Evolutionary conservation across 192 early-diverging fungal species (phyloP), one percentile per base, ranked within the genome.

Genomic region (Backusella circina): DNA sequence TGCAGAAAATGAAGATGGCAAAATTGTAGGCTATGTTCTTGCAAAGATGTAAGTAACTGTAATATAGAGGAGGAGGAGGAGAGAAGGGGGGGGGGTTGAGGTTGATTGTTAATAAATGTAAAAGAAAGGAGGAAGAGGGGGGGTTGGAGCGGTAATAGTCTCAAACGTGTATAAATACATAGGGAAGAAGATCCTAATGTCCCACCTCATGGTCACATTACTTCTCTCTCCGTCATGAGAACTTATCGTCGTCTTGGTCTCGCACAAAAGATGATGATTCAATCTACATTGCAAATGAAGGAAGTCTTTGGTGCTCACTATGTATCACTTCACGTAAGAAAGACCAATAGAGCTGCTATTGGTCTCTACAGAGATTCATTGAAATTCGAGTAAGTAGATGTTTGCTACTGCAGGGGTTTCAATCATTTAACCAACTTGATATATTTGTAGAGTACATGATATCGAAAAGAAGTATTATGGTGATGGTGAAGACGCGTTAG

Each of bases 381-480:
- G 26, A 92, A 96, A 73, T 99, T 96, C 75, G 88, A 75, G 91
- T 93, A 87, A 74, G 10, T 30, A 72, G 33, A 32, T 15, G 2
- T 31, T 74, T 30, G 5, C 32, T 26, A 65, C 21, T 66, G n/a
- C 54, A 33, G 13, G 44, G 44, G 44, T n/a, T 47, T 47, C 44
- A 47, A 18, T 12, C 21, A 39, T 68, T n/a, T 61, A 54, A 23
- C 18, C 18, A 39, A 69, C 65, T 65, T 66, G 70, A 65, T 75
- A 21, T 8, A 28, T 73, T 91, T 4, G 21, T 73, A 93, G 91
- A 51, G 90, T 97, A 16, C 87, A 94, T 70, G 93, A 96, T 32
- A 90, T 95, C 23, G 98, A 99, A 80, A 92, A 93, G 76, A 94
- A 95, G 75, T 99, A 99, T 82, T 99, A 99, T 82, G 98, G 96